Evolutionary conservation across 768 basidiomycete genomes (phyloP).

Genomic region (Infundibulicybe gibba): DNA sequence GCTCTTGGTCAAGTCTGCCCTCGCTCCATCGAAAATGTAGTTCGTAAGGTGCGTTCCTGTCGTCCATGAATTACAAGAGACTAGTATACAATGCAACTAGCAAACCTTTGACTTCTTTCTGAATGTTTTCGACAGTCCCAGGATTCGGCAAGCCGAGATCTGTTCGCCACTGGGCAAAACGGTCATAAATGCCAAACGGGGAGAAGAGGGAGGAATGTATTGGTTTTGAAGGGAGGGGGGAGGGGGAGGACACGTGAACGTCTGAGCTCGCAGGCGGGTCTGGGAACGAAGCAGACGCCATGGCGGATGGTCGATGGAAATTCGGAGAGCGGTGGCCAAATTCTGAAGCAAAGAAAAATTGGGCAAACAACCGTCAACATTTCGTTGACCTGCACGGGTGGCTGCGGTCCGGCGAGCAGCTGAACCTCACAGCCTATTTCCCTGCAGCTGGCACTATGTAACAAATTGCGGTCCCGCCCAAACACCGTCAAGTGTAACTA

Average conservation of each 20-base stretch:
- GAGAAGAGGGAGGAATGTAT: constrained; percentile 43
- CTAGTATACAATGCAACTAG: constrained; percentile 5
- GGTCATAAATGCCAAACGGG: constrained; percentile 67
- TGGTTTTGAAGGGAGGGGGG: constrained; percentile 23
- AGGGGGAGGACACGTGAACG: constrained; percentile 28
- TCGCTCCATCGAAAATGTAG: constrained; percentile 95
- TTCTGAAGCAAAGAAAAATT: constrained; percentile 31
- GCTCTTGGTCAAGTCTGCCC: constrained; percentile 93
- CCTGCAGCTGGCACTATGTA: too few relatives aligned
- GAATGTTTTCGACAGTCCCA: constrained; percentile 90
- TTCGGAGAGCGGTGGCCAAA: constrained; percentile 6
- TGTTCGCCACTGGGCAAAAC: constrained; percentile 79
- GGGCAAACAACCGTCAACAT: constrained; percentile 14
- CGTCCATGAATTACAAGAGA: constrained; percentile 3
- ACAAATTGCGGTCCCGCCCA: too few relatives aligned
- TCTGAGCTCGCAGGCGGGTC: constrained; percentile 36
- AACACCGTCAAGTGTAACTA: too few relatives aligned
- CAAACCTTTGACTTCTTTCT: constrained; percentile 89
- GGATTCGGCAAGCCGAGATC: constrained; percentile 83
- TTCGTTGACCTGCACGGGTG: too few relatives aligned
- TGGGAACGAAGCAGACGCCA: constrained; percentile 41
- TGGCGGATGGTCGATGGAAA: constrained; percentile 20
- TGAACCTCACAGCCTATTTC: too few relatives aligned
- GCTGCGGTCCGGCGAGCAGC: too few relatives aligned
- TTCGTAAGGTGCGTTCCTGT: constrained; percentile 89